Evolutionary conservation across 257 asterid genomes (phyloP).

Genomic region (Eustoma russellianum): DNA sequence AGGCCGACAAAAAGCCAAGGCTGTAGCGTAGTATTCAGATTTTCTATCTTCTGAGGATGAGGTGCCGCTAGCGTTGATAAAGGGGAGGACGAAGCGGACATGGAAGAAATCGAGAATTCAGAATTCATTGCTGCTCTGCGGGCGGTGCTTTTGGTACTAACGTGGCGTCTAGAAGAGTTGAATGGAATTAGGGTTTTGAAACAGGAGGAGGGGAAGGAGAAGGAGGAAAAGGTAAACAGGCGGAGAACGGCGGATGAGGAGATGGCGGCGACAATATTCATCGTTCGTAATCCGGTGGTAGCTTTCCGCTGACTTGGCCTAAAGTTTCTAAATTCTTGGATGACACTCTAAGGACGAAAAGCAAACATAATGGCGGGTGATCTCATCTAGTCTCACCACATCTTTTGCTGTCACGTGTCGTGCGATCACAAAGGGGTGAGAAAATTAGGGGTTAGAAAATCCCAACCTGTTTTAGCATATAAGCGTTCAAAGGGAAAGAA

Average conservation of each 20-base stretch:
- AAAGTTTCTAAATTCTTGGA: too few relatives aligned
- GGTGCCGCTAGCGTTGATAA: slow-evolving; percentile 14
- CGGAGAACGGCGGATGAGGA: slow-evolving; percentile 23
- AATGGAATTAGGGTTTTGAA: slow-evolving; percentile 15
- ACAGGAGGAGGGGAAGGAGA: slow-evolving; percentile 13
- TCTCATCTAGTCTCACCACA: too few relatives aligned
- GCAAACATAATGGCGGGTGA: too few relatives aligned
- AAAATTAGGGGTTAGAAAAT: too few relatives aligned
- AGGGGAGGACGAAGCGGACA: slow-evolving; percentile 14
- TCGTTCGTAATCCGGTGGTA: background rate
- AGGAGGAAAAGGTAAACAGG: slow-evolving; percentile 17
- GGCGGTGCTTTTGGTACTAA: slow-evolving; percentile 1
- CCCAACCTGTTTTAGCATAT: too few relatives aligned
- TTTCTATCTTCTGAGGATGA: slow-evolving; percentile 10
- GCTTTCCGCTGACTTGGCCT: too few relatives aligned
- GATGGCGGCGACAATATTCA: slow-evolving; percentile 16
- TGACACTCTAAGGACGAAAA: too few relatives aligned
- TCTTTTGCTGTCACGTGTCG: too few relatives aligned
- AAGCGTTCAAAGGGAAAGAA: too few relatives aligned
- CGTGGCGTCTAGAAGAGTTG: slow-evolving; percentile 10
- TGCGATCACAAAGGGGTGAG: too few relatives aligned
- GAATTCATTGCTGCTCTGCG: slow-evolving; percentile 17
- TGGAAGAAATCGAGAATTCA: slow-evolving; percentile 14
- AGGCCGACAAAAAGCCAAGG: slow-evolving; percentile 98
- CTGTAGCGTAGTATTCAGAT: slow-evolving; percentile 30